phyloP scores from a whole-genome alignment of 75 land plant genomes.

The Azolla pinnata region DNA sequence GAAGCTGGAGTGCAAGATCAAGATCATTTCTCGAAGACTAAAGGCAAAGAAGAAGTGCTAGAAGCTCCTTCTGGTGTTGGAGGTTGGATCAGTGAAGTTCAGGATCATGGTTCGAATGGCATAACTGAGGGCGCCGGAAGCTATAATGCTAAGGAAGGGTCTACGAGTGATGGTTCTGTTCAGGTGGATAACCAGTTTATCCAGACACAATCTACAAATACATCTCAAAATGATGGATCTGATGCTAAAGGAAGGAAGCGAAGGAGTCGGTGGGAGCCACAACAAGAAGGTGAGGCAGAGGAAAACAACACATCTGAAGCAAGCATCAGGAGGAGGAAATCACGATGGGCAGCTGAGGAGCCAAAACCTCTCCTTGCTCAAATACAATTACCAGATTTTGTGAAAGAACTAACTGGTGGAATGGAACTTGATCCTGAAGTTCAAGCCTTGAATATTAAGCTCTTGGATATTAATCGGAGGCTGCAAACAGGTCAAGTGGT shows the following conservation, averaged over 20 bases:
- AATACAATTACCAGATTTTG: slow-evolving; percentile 77
- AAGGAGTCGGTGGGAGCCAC: slow-evolving; percentile 82
- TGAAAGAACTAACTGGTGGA: slow-evolving; percentile 71
- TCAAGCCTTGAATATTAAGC: slow-evolving; percentile 61
- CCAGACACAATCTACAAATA: too few species aligned
- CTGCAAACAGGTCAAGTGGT: slow-evolving; percentile 56
- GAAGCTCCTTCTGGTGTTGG: slow-evolving; percentile 1
- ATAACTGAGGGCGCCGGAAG: background rate
- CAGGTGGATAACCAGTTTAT: slow-evolving; percentile 7
- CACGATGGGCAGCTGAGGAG: slow-evolving; percentile 89
- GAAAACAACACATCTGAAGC: slow-evolving; percentile 16
- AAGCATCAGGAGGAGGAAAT: slow-evolving; percentile 35
- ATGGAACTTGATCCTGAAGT: slow-evolving; percentile 79
- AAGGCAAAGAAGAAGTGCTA: too few species aligned
- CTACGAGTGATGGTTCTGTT: background rate
- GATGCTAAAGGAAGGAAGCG: slow-evolving; percentile 39
- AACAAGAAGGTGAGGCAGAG: slow-evolving; percentile 33
- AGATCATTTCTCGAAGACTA: background rate
- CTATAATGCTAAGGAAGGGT: background rate
- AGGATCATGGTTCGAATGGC: background rate
- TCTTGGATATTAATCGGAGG: slow-evolving; percentile 63
- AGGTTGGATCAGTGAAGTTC: background rate
- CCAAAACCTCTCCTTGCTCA: slow-evolving; percentile 31
- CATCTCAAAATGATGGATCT: slow-evolving; percentile 41
- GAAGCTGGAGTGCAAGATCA: background rate